Percentiles rank a stretch among this genome's conserved stretches.
Conservation (phyloP, 2,329 filamentous ascomycete species). For the Ilyonectria mors-panacis region DNA sequence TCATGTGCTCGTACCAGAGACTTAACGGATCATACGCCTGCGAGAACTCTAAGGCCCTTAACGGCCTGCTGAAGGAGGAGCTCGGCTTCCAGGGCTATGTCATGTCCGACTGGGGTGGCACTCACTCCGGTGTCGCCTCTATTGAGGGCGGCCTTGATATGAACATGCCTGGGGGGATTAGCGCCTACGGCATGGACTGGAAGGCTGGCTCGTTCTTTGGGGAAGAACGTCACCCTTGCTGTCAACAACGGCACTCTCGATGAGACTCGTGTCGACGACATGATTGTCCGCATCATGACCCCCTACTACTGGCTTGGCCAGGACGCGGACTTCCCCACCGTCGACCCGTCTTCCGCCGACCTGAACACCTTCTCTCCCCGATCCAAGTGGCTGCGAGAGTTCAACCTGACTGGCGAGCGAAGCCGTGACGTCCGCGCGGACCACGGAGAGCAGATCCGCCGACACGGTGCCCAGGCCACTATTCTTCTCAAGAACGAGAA, state of each 20-base stretch:
- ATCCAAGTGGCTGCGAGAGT: slow-evolving; percentile 60
- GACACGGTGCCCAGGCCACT: slow-evolving; percentile 70
- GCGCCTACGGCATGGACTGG: slow-evolving; percentile 49
- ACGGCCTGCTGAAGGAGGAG: slow-evolving; percentile 65
- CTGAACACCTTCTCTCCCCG: slow-evolving; percentile 66
- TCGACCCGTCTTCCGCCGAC: slow-evolving; percentile 62
- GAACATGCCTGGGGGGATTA: slow-evolving; percentile 65
- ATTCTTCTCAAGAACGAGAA: slow-evolving; percentile 82
- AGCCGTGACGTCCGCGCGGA: slow-evolving; percentile 68
- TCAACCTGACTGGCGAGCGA: slow-evolving; percentile 64
- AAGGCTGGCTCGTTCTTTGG: slow-evolving; percentile 60
- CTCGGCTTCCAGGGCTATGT: slow-evolving; percentile 64
- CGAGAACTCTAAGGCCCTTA: slow-evolving; percentile 64
- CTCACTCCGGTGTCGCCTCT: slow-evolving; percentile 58
- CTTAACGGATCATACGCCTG: slow-evolving; percentile 66
- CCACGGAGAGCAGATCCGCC: slow-evolving; percentile 68
- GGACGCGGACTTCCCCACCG: slow-evolving; percentile 60
- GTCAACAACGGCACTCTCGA: slow-evolving; percentile 64
- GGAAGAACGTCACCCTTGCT: slow-evolving; percentile 60
- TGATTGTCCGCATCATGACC: slow-evolving; percentile 68
- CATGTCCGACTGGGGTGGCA: slow-evolving; percentile 62
- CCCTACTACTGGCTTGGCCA: slow-evolving; percentile 66
- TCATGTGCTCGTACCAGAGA: slow-evolving; percentile 63
- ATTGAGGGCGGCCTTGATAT: slow-evolving; percentile 65
- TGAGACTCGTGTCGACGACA: slow-evolving; percentile 60